Evolutionary conservation across 2,329 filamentous ascomycete species (phyloP), one percentile per base, ranked within the genome.

Genomic region (Davidsoniella eucalypti): DNA sequence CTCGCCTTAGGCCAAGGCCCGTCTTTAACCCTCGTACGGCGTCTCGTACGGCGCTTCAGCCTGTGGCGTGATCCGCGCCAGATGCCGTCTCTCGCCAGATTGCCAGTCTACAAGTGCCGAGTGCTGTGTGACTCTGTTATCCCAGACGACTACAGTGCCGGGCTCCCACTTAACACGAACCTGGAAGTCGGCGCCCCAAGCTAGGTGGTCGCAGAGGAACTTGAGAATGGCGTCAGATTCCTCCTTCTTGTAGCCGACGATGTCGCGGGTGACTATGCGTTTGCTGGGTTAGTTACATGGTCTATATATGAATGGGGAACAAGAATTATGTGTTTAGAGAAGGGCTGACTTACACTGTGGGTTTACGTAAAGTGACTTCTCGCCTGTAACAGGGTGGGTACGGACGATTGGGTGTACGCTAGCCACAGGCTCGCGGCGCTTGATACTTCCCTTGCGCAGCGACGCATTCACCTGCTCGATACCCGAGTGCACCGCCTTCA

Each of bases 141-240:
- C 86, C 85, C 85, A 93, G 1, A 90, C 78, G 2, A 92, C 83
- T 1, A 93, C 85, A 0, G 84, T 90, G n/a, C 77, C 75, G 41
- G 77, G 71, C 57, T 78, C 78, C 86, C 86, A 93, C 62, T 81
- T 83, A 46, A 94, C 72, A 21, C 84, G 74, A 29, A 50, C 47
- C 40, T 54, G 52, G 50, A 38, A 68, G 61, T 87, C 83, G 40
- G 82, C 80, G 26, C 69, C 69, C 44, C 62, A 64, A 1, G 67
- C 65, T 14, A 74, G 65, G 54, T 74, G 71, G 52, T 69, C 64
- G 56, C 69, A 87, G 5, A 87, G 67, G 64, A 88, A 83, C 59
- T 84, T 78, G 50, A 87, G 71, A 8, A 87, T 67, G 44, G 72
- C 72, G 55, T 93, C 87, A 1, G 80, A 86, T 61, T 94, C 87